Evolutionary conservation across 2,329 filamentous ascomycete species (phyloP).

Genomic region (Colletotrichum euphorbiae): DNA sequence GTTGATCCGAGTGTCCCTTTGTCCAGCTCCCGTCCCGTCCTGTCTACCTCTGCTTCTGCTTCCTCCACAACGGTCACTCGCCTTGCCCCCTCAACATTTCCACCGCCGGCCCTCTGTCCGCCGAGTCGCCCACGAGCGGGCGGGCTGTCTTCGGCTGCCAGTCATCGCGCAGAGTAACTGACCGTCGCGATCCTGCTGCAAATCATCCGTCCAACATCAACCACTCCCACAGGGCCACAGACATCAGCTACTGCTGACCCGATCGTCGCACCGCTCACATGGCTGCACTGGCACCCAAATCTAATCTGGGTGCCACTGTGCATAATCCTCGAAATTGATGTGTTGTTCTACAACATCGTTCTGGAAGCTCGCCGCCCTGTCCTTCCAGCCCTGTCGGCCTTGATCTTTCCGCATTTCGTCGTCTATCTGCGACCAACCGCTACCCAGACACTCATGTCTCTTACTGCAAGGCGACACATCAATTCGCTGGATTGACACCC

Average conservation of each 20-base stretch:
- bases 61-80: neutral
- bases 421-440: conserved; percentile 19
- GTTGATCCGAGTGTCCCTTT: conserved; percentile 21
- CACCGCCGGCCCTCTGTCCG: neutral
- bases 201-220: neutral
- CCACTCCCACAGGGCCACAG: neutral
- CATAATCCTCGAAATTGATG: neutral
- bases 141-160: neutral
- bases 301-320: neutral
- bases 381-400: conserved; percentile 16
- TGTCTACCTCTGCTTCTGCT: too few species aligned
- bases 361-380: conserved; percentile 25
- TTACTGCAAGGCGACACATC: conserved; percentile 20
- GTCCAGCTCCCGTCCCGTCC: neutral
- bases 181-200: neutral
- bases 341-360: conserved; percentile 26
- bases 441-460: conserved; percentile 2
- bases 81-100: neutral
- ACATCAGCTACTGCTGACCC: neutral
- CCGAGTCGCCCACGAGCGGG: neutral
- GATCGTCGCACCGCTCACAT: neutral
- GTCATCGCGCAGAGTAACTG: neutral
- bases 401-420: conserved; percentile 25
- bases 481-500: conserved; percentile 2
- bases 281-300: conserved; percentile 12